Evolutionary conservation across 78 protist genomes (phyloP).

Genomic region (Cyanophora paradoxa): DNA sequence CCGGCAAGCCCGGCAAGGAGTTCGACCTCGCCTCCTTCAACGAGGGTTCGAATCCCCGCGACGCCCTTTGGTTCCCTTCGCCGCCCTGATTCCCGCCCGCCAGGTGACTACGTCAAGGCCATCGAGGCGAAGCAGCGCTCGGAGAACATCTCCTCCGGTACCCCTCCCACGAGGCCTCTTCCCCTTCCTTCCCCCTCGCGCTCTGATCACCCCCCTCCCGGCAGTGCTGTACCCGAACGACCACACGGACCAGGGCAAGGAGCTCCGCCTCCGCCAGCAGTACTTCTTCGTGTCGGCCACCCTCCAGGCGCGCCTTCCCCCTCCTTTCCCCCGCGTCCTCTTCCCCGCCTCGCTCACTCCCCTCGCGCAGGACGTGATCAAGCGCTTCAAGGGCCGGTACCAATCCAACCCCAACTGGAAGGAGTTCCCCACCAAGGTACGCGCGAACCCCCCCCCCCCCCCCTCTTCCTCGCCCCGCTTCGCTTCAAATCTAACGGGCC

Average conservation of each 20-base stretch:
- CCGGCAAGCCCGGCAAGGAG: conserved; percentile 62
- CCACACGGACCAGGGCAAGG: conserved; percentile 73
- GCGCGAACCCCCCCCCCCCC: background rate
- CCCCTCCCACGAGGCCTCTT: no score
- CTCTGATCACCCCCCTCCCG: no score
- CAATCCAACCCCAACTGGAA: conserved; percentile 6
- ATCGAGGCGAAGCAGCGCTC: conserved; percentile 69
- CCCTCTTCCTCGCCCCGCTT: background rate
- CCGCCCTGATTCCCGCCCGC: background rate
- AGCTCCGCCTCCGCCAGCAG: conserved; percentile 88
- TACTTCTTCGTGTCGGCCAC: conserved; percentile 90
- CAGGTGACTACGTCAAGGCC: conserved; percentile 83
- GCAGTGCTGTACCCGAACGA: conserved; percentile 94
- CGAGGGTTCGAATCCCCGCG: no score
- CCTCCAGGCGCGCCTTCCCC: conserved; percentile 47
- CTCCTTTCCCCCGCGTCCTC: background rate
- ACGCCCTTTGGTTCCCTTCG: conserved; percentile 1
- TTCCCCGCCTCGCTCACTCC: background rate
- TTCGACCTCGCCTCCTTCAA: conserved; percentile 71
- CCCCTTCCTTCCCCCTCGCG: no score
- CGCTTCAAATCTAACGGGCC: no score
- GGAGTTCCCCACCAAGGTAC: conserved; percentile 9
- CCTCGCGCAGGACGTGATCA: background rate
- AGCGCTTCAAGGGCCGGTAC: background rate
- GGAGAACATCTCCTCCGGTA: conserved; percentile 83